phyloP scores from a whole-genome alignment of 495 filamentous ascomycete species.

The Aspergillus bridgeri region DNA sequence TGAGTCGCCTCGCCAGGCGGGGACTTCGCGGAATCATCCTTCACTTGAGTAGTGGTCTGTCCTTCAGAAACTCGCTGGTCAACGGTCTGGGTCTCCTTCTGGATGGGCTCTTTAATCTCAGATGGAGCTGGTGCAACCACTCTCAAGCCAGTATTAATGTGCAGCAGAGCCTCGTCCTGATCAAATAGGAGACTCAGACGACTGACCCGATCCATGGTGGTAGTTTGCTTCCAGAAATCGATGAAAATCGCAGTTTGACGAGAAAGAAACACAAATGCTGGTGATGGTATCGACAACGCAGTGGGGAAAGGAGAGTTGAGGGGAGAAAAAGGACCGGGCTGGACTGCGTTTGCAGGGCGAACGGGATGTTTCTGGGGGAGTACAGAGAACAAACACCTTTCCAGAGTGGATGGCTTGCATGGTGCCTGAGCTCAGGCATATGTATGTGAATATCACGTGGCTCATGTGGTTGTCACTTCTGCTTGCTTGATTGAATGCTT shows the following conservation, averaged over 20 bases:
- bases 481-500: too few species aligned
- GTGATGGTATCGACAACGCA: not conserved
- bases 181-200: constrained; percentile 28
- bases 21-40: not conserved
- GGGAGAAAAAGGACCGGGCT: not conserved
- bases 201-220: constrained; percentile 20
- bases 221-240: not conserved
- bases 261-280: not conserved
- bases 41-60: not conserved
- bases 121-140: not conserved
- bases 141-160: constrained; percentile 21
- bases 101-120: not conserved
- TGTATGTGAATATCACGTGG: too few species aligned
- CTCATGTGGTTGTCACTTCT: too few species aligned
- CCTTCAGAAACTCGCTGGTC: not conserved
- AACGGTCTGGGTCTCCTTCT: not conserved
- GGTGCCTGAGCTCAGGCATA: too few species aligned
- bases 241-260: not conserved
- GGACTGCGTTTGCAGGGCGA: too few species aligned
- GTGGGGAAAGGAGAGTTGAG: not conserved
- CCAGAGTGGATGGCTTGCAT: not conserved
- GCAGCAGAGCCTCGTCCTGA: constrained; percentile 17
- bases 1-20: not conserved
- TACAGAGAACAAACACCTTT: not conserved
- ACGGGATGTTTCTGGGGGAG: not conserved